Conservation (phyloP, 306 rosid species). For the Notholithocarpus densiflorus region DNA sequence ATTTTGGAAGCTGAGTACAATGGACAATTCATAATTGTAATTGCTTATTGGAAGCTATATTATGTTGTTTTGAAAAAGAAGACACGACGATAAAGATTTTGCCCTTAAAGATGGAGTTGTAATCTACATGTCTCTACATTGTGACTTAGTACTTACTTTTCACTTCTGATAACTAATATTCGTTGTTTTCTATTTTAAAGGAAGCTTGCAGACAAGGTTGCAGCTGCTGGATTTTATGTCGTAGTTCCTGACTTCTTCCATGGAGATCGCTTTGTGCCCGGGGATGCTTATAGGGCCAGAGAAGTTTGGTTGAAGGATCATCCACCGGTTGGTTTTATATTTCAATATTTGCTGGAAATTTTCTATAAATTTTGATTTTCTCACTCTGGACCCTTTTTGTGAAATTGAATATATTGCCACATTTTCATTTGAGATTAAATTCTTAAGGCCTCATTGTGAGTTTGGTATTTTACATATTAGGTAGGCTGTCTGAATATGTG, state of each 20-base stretch:
- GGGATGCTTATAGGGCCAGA: constrained; percentile 31
- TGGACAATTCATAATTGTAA: background rate
- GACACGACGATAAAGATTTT: background rate
- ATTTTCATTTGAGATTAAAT: background rate
- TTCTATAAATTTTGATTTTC: background rate
- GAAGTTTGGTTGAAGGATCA: constrained; percentile 58
- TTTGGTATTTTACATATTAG: no score
- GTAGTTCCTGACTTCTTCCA: constrained; percentile 64
- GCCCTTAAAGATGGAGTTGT: no score
- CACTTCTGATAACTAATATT: constrained; percentile 4
- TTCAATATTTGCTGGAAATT: background rate
- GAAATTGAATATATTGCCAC: constrained; percentile 2
- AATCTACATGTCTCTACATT: background rate
- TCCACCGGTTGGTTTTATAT: constrained; percentile 47
- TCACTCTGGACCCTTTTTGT: background rate
- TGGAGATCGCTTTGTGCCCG: constrained; percentile 48
- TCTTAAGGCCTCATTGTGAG: no score
- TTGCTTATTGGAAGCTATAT: background rate
- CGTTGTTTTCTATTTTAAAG: constrained; percentile 33
- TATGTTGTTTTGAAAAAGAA: background rate
- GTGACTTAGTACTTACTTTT: no score
- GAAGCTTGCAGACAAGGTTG: constrained; percentile 80
- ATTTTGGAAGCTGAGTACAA: no score
- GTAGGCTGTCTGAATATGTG: background rate
- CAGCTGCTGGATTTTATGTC: constrained; percentile 73